These are phyloP conservation scores for Dactylis glomerata DNA, from an alignment of 176 grass and related monocot species.

Conservation along the genomic window DNA sequence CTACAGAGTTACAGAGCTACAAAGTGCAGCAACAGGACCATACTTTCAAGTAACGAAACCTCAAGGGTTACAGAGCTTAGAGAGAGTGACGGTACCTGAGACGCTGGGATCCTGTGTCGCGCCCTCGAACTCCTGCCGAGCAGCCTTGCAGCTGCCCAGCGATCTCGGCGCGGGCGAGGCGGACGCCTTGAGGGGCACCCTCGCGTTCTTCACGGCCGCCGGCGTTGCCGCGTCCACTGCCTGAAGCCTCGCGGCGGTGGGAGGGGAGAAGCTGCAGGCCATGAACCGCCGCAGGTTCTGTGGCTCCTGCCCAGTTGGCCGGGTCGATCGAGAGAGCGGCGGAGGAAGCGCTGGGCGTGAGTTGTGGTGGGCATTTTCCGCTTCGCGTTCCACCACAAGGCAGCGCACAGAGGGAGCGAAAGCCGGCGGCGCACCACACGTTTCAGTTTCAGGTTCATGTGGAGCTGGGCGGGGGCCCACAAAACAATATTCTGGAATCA, in stretches of 20 bases:
- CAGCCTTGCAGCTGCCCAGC: constrained; percentile 45
- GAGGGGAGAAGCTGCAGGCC: constrained; percentile 72
- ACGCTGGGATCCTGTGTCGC: constrained; percentile 48
- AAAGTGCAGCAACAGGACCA: background rate
- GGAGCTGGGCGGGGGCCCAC: constrained; percentile 18
- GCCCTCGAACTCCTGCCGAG: constrained; percentile 46
- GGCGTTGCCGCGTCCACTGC: constrained; percentile 35
- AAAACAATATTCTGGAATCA: background rate
- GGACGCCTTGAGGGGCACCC: constrained; percentile 19
- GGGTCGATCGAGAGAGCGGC: background rate
- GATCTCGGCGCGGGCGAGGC: constrained; percentile 22
- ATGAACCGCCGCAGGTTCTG: constrained; percentile 23
- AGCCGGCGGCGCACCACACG: constrained; percentile 34
- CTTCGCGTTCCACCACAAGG: constrained; percentile 37
- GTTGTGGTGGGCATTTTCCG: background rate
- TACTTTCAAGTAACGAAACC: background rate
- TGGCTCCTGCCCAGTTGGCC: background rate
- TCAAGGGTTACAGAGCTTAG: no score
- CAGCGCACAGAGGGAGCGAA: background rate
- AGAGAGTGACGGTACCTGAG: constrained; percentile 31
- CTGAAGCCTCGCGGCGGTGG: constrained; percentile 68
- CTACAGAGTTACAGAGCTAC: background rate
- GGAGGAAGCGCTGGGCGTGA: background rate
- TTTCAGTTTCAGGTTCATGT: background rate
- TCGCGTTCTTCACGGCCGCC: constrained; percentile 35